These are phyloP conservation scores for Notholithocarpus densiflorus DNA, from an alignment of 306 rosid species.

Conservation along the genomic window DNA sequence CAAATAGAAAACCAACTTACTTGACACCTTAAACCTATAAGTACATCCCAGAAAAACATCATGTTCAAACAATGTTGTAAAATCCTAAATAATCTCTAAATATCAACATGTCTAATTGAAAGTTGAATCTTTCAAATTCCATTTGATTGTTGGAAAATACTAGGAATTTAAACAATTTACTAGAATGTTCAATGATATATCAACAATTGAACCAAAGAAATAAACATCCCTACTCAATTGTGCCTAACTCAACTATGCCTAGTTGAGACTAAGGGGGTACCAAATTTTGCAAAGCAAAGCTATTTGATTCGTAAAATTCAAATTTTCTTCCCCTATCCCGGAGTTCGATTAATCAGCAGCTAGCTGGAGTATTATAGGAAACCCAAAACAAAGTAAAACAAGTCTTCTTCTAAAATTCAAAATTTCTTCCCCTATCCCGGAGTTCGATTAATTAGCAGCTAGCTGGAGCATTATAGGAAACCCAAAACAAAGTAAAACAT, in stretches of 20 bases:
- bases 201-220: neutral
- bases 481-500: neutral
- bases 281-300: neutral
- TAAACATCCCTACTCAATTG: neutral
- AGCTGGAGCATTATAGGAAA: neutral
- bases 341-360: neutral
- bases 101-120: neutral
- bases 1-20: neutral
- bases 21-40: neutral
- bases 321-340: neutral
- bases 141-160: neutral
- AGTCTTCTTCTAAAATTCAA: neutral
- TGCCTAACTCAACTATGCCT: neutral
- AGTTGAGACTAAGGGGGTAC: neutral
- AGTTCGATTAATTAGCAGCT: neutral
- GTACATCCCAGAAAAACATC: neutral
- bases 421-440: neutral
- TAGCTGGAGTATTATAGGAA: neutral
- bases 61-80: neutral
- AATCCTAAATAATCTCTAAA: neutral
- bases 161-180: neutral
- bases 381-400: neutral
- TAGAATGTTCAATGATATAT: neutral
- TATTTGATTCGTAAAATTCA: neutral
- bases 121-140: neutral